phyloP scores from a whole-genome alignment of 805 yeast species.

The Ogataea zsoltii region DNA sequence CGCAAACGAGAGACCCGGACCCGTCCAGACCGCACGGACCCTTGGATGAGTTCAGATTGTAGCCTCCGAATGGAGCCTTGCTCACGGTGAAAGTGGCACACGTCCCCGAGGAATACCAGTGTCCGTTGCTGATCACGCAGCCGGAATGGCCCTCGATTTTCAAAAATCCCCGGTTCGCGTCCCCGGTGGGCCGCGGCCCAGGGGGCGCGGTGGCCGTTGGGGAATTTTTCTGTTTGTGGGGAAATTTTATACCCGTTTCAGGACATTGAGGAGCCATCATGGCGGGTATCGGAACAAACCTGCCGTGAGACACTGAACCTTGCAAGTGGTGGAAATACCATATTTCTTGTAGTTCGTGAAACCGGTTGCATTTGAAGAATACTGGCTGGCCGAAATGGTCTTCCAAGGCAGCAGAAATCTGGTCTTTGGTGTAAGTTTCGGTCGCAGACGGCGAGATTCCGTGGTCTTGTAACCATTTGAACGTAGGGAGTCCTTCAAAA shows the following conservation, averaged over 20 bases:
- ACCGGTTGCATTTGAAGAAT: conserved; percentile 59
- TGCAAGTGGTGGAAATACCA: conserved; percentile 81
- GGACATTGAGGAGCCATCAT: conserved; percentile 65
- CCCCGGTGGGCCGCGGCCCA: conserved; percentile 35
- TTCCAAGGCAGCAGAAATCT: conserved; percentile 53
- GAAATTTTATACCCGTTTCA: conserved; percentile 61
- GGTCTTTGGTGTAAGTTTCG: conserved; percentile 55
- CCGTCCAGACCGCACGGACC: conserved; percentile 66
- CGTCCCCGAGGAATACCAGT: conserved; percentile 79
- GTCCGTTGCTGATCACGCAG: conserved; percentile 82
- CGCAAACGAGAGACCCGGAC: conserved; percentile 33
- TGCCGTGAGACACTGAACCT: conserved; percentile 71
- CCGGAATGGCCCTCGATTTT: conserved; percentile 56
- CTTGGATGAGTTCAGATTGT: conserved; percentile 62
- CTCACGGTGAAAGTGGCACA: conserved; percentile 74
- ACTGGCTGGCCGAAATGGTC: conserved; percentile 57
- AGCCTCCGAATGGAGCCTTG: conserved; percentile 72
- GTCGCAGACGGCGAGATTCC: conserved; percentile 69
- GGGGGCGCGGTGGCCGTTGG: conserved; percentile 30
- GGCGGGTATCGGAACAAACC: conserved; percentile 64
- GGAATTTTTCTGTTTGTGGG: conserved; percentile 55
- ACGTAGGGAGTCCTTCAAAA: conserved; percentile 64
- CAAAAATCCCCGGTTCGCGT: conserved; percentile 45
- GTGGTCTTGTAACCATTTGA: conserved; percentile 58
- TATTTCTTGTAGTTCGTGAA: conserved; percentile 54